phyloP scores from a whole-genome alignment of 1,284 basidiomycete species.

The Ganoderma resinaceum region DNA sequence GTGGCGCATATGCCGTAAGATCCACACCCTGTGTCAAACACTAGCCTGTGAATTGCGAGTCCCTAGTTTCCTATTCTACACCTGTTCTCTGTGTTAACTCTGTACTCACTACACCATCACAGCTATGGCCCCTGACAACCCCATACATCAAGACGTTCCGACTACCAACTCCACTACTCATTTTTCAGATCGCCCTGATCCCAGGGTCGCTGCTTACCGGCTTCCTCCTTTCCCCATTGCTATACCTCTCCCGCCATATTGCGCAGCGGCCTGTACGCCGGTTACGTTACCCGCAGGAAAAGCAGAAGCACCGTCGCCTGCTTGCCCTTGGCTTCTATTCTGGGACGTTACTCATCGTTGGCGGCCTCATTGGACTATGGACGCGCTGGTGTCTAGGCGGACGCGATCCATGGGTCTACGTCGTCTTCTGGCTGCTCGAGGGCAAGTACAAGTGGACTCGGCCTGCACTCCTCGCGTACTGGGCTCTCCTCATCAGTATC shows the following conservation, averaged over 20 bases:
- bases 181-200: constrained; percentile 93
- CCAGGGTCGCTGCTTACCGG: constrained; percentile 93
- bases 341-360: constrained; percentile 80
- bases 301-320: constrained; percentile 82
- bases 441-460: constrained; percentile 87
- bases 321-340: constrained; percentile 90
- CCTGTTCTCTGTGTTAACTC: constrained; percentile 7
- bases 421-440: constrained; percentile 75
- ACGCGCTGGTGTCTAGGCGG: constrained; percentile 87
- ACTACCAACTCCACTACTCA: constrained; percentile 89
- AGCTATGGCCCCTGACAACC: constrained; percentile 86
- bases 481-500: constrained; percentile 81
- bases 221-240: constrained; percentile 92
- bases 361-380: constrained; percentile 92
- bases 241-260: constrained; percentile 92
- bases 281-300: constrained; percentile 88
- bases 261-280: constrained; percentile 92
- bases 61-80: not conserved
- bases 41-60: not conserved
- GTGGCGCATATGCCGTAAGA: not conserved
- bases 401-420: constrained; percentile 93
- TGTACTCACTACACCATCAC: constrained; percentile 12
- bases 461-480: constrained; percentile 82
- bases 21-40: not conserved
- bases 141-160: constrained; percentile 93